phyloP scores from a whole-genome alignment of 2,329 filamentous ascomycete species.

The Trichoderma sp. region DNA sequence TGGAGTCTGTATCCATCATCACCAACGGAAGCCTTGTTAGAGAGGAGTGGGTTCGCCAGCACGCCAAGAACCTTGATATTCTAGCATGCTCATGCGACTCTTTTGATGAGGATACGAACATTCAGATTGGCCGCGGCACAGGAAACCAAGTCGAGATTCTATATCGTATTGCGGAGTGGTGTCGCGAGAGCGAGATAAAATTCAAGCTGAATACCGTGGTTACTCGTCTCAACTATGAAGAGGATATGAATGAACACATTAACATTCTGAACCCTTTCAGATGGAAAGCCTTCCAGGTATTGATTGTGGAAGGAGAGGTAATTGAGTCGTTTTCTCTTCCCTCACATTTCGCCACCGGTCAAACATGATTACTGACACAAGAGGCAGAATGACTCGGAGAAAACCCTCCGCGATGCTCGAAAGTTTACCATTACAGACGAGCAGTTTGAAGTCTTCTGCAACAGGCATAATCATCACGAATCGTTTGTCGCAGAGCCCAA shows the following conservation, averaged over 20 bases:
- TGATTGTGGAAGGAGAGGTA: constrained; percentile 49
- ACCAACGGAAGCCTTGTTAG: constrained; percentile 54
- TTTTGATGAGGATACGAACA: constrained; percentile 53
- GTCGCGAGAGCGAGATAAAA: constrained; percentile 48
- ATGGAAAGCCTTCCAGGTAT: constrained; percentile 58
- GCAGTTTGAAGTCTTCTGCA: constrained; percentile 50
- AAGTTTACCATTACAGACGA: constrained; percentile 49
- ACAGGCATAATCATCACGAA: constrained; percentile 43
- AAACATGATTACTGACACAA: not conserved
- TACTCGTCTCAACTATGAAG: constrained; percentile 49
- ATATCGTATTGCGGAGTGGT: constrained; percentile 48
- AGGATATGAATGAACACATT: constrained; percentile 50
- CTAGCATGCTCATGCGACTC: constrained; percentile 59
- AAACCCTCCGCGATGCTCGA: constrained; percentile 44
- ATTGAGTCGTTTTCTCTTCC: not conserved
- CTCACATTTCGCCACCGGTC: not conserved
- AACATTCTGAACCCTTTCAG: constrained; percentile 48
- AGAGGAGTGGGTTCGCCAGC: constrained; percentile 44
- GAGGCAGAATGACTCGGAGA: constrained; percentile 48
- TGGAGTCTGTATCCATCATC: constrained; percentile 57
- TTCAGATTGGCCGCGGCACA: constrained; percentile 52
- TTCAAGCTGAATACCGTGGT: constrained; percentile 63
- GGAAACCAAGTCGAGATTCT: constrained; percentile 50
- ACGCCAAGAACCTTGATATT: constrained; percentile 52
- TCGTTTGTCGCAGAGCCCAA: constrained; percentile 54